Conservation (phyloP, 208 protist species). For the Leishmania mexicana region DNA sequence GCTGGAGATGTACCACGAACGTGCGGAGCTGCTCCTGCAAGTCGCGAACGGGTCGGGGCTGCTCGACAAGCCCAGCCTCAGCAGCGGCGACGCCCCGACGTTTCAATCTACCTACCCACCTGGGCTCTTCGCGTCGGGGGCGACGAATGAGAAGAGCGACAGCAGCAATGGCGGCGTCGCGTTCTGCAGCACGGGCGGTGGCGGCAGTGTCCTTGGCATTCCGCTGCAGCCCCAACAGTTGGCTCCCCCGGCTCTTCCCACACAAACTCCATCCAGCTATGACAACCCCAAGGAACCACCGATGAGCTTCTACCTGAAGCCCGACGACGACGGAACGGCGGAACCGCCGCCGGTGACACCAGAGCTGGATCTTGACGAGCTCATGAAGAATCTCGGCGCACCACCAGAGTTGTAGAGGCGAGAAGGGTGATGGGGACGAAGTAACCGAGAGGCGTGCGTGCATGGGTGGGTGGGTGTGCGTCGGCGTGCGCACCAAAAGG, state of each 20-base stretch:
- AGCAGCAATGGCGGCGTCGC: neutral
- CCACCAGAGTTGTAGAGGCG: conserved; percentile 21
- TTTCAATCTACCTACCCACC: conserved; percentile 23
- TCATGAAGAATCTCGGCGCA: conserved; percentile 38
- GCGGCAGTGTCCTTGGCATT: conserved; percentile 55
- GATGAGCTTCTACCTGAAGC: conserved; percentile 40
- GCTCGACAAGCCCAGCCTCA: conserved; percentile 54
- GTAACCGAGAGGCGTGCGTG: neutral
- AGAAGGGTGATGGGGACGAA: neutral
- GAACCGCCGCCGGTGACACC: conserved; percentile 20
- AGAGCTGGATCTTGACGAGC: conserved; percentile 37
- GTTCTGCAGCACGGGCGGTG: conserved; percentile 1
- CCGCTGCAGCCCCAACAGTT: conserved; percentile 28
- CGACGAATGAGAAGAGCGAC: conserved; percentile 5
- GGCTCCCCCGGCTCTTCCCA: neutral
- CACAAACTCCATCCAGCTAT: neutral
- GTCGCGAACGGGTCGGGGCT: conserved; percentile 63
- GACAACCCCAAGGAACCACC: conserved; percentile 12
- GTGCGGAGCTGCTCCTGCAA: conserved; percentile 59
- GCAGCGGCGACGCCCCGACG: conserved; percentile 16
- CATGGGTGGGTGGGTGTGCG: neutral
- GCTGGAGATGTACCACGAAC: conserved; percentile 77
- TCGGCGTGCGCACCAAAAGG: neutral
- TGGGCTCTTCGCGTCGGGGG: conserved; percentile 23
- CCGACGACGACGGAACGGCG: conserved; percentile 11